Evolutionary conservation across 805 yeast genomes (phyloP), one percentile per base, ranked within the genome.

Genomic region (Metschnikowia picachoensis): DNA sequence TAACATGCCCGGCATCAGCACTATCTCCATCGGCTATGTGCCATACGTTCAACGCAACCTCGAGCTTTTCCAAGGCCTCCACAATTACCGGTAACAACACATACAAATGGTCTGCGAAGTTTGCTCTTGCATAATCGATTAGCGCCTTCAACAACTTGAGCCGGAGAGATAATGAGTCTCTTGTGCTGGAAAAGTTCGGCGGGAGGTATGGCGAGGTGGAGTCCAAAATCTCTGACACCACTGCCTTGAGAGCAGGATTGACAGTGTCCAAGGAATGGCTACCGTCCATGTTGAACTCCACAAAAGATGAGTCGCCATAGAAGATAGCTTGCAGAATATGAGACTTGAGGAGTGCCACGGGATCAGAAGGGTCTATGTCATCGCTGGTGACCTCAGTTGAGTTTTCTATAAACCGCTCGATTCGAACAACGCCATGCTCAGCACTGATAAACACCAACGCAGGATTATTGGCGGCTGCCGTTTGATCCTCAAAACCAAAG

Each of bases 271-370:
- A 49, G 4, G 61, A 41, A 38, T 43, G 55, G 0, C 51, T 82
- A 2, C 52, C 50, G 49, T 77, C 81, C 16, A 82, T 62, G 28
- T 74, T 74, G 46, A 80, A 64, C 8, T 73, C 72, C 3, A 79
- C 64, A 12, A 72, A 76, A 3, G 72, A 36, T 64, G 75, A 58
- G 63, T 70, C 65, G 2, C 80, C 75, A 51, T 79, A 86, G 56
- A 83, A 85, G 1, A 91, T 79, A 0, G 91, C 96, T 64, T 91
- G 97, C 53, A 85, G 94, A 17, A 92, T 78, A 55, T 83, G 91
- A 0, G 88, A 78, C 59, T 83, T 83, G 30, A 87, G 70, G 39
- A 82, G 72, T n/a, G 3, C 29, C 28, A 51, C 52, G 0, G 58
- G 57, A 17, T 55, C 53, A 9, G 58, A 46, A 10, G 64, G 56